These are phyloP conservation scores for Spathaspora passalidarum DNA, from an alignment of 805 yeast genomes.

Conservation along the genomic window DNA sequence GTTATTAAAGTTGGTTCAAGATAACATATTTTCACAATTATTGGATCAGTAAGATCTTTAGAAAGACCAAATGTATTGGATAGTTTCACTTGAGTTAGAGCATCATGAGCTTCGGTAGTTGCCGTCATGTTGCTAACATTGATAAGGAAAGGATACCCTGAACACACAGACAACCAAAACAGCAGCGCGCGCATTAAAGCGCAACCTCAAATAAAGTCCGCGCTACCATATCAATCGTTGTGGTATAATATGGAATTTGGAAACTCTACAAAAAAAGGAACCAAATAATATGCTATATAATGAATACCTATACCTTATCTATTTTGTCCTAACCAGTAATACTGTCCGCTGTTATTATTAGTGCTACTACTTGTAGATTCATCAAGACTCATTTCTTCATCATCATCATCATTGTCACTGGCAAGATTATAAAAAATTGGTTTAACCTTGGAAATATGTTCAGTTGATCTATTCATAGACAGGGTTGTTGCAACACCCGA, in stretches of 20 bases:
- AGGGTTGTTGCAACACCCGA: slow-evolving; percentile 8
- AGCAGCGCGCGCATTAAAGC: neutral
- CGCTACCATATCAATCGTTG: too few species aligned
- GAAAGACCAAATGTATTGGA: slow-evolving; percentile 37
- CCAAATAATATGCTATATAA: neutral
- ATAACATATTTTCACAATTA: slow-evolving; percentile 30
- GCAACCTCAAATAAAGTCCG: too few species aligned
- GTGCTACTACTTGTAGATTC: neutral
- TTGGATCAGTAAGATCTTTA: slow-evolving; percentile 32
- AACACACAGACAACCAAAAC: neutral
- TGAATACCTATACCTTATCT: slow-evolving; percentile 10
- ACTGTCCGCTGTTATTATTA: slow-evolving; percentile 12
- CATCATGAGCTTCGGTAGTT: neutral
- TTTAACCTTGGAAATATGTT: slow-evolving; percentile 6
- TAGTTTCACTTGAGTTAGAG: neutral
- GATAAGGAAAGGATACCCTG: neutral
- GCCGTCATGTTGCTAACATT: neutral
- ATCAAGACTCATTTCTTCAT: slow-evolving; percentile 14
- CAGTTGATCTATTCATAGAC: neutral
- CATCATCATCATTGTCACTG: slow-evolving; percentile 11
- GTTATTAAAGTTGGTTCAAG: slow-evolving; percentile 15
- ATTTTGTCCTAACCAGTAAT: slow-evolving; percentile 41
- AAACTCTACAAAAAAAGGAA: too few species aligned
- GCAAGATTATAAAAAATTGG: slow-evolving; percentile 32
- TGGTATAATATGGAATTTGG: too few species aligned